phyloP scores from a whole-genome alignment of 352 stramenopile species.

The Sclerospora graminicola region DNA sequence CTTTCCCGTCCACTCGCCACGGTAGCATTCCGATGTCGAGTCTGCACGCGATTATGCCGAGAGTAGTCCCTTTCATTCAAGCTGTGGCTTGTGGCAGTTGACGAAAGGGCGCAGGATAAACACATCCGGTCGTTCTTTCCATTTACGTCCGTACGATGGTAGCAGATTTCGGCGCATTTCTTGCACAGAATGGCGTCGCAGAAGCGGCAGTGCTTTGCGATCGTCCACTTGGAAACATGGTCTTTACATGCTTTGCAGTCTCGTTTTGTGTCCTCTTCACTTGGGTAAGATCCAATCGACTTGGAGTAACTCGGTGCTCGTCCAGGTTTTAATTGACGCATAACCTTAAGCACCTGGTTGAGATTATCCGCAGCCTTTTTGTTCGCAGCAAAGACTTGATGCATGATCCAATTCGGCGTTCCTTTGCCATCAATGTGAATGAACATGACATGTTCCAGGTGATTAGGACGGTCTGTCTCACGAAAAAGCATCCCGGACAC shows the following conservation, averaged over 20 bases:
- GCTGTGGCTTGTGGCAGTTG: slow-evolving; percentile 11
- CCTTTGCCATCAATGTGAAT: slow-evolving; percentile 41
- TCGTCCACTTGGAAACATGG: slow-evolving; percentile 53
- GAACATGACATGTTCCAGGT: slow-evolving; percentile 48
- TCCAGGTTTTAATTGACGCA: slow-evolving; percentile 26
- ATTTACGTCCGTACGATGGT: slow-evolving; percentile 23
- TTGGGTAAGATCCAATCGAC: slow-evolving; percentile 7
- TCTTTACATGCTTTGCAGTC: slow-evolving; percentile 43
- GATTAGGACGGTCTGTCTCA: slow-evolving; percentile 41
- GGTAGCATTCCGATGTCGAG: slow-evolving; percentile 4
- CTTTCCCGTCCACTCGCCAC: slow-evolving; percentile 1
- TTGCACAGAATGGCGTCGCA: slow-evolving; percentile 58
- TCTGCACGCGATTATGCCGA: slow-evolving; percentile 1
- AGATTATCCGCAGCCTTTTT: slow-evolving; percentile 41
- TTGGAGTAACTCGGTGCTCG: background rate
- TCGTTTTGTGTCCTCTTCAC: slow-evolving; percentile 13
- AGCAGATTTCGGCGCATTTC: slow-evolving; percentile 43
- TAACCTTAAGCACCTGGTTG: slow-evolving; percentile 59
- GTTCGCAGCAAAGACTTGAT: slow-evolving; percentile 29
- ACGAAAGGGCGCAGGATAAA: slow-evolving; percentile 26
- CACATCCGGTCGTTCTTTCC: slow-evolving; percentile 53
- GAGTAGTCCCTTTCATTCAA: slow-evolving; percentile 10
- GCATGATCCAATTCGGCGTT: slow-evolving; percentile 34
- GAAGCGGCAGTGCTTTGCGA: slow-evolving; percentile 46
- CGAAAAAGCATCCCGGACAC: slow-evolving; percentile 49